These are phyloP conservation scores for Phytophthora sojae DNA, from an alignment of 352 stramenopile genomes.

Conservation along the genomic window DNA sequence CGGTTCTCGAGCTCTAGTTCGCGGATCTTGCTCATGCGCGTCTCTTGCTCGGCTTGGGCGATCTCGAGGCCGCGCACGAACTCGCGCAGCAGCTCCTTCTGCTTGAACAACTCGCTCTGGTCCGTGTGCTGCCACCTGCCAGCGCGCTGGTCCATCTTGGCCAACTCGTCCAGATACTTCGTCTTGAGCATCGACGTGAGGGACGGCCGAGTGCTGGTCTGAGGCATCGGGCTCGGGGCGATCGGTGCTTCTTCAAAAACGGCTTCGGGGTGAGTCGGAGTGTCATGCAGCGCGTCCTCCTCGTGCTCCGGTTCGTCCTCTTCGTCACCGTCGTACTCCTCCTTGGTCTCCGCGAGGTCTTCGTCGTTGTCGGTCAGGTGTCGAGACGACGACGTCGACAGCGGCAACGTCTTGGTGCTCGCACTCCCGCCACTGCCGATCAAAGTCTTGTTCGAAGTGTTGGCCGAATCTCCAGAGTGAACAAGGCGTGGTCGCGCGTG, in stretches of 20 bases:
- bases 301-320: conserved; percentile 57
- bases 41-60: conserved; percentile 76
- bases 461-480: conserved; percentile 39
- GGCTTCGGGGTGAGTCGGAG: conserved; percentile 4
- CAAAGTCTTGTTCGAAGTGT: conserved; percentile 61
- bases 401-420: conserved; percentile 61
- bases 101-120: conserved; percentile 41
- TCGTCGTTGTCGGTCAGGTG: conserved; percentile 51
- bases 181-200: conserved; percentile 68
- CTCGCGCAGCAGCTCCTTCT: conserved; percentile 68
- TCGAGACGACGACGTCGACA: conserved; percentile 56
- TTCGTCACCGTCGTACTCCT: conserved; percentile 46
- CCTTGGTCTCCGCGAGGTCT: conserved; percentile 39
- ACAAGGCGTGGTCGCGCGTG: conserved; percentile 37
- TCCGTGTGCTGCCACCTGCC: conserved; percentile 48
- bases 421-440: conserved; percentile 55
- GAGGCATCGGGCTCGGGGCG: conserved; percentile 19
- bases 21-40: conserved; percentile 74
- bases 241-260: conserved; percentile 21
- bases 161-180: conserved; percentile 66
- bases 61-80: conserved; percentile 81
- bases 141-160: conserved; percentile 49
- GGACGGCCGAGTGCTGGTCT: conserved; percentile 37
- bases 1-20: conserved; percentile 76
- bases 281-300: conserved; percentile 27